Conservation (phyloP, 108 stramenopile species). For the Parmales sp. region DNA sequence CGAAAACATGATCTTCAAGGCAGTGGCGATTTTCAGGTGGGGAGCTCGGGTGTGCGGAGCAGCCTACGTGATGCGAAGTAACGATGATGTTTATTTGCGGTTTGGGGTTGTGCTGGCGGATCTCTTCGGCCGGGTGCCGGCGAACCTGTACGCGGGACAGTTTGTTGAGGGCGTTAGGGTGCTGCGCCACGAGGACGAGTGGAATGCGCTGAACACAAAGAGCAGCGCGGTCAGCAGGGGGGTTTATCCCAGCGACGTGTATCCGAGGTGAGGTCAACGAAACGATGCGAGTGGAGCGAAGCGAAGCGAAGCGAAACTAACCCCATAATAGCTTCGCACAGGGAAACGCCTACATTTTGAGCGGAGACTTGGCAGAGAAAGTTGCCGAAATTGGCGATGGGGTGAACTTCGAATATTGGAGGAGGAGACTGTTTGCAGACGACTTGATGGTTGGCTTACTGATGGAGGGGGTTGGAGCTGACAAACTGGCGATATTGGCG, state of each 20-base stretch:
- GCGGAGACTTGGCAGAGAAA: not conserved
- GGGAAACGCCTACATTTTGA: constrained; percentile 4
- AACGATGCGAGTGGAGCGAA: too few species aligned
- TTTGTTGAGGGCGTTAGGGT: not conserved
- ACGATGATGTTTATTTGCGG: constrained; percentile 11
- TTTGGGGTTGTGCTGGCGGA: not conserved
- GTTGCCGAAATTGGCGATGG: not conserved
- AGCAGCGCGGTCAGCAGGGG: not conserved
- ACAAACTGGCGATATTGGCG: too few species aligned
- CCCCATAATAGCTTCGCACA: constrained; percentile 2
- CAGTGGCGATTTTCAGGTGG: not conserved
- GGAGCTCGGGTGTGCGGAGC: not conserved
- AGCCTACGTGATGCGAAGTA: not conserved
- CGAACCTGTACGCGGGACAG: not conserved
- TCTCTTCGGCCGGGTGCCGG: not conserved
- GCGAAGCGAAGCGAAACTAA: too few species aligned
- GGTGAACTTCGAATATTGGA: too few species aligned
- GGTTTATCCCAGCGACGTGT: not conserved
- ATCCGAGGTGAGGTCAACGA: too few species aligned
- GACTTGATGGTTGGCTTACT: too few species aligned
- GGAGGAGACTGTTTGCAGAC: too few species aligned
- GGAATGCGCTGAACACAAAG: too few species aligned
- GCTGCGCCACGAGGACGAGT: too few species aligned
- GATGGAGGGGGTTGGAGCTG: too few species aligned
- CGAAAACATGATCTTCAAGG: not conserved